Base-by-base conservation (phyloP, 23 red algal genomes). In the Gracilaria domingensis region DNA sequence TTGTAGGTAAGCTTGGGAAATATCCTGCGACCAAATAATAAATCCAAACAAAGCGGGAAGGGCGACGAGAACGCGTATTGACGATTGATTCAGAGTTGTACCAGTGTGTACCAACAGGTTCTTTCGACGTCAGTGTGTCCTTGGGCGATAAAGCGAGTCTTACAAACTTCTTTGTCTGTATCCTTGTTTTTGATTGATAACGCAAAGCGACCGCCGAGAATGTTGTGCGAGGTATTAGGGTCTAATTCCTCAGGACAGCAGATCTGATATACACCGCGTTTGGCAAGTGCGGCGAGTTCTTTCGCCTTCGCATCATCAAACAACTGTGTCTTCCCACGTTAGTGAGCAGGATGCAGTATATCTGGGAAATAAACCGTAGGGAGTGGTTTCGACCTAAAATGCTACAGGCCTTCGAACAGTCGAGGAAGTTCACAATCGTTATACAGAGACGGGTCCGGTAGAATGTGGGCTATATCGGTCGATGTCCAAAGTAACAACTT, bases 141-240 rank as follows among this genome's bases (percentile, higher is more conserved):
- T 59, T 60, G 23, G 3, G 29, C 79, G 4, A 82, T 60, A 3
- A 82, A 82, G 4, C 48, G 79, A 0, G 79, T 50, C n/a, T 82
- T 82, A 50, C 61, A 82, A 21, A 55, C 51, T 54, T 59, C 79
- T 60, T 59, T 82, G 24, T 82, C 32, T 16, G 79, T 82, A 4
- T 82, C 79, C 51, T 60, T 59, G 26, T 82, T 35, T 24, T 59
- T 82, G 48, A 82, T 82, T 1, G 24, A 53, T 9, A 82, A 29
- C 4, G 54, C 45, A 38, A 59, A 58, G 4, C 79, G 23, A 30
- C 49, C 47, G 4, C 49, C 47, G 30, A 82, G 42, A 16, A 82
- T 60, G 29, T 82, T 82, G 18, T 44, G 71, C 2, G 71, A 28
- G 0, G 20, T 6, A 2, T 3, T 36, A 1, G 53, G 79, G 17